These are phyloP conservation scores for Oemleria cerasiformis DNA, from an alignment of 306 rosid genomes.

Conservation along the genomic window DNA sequence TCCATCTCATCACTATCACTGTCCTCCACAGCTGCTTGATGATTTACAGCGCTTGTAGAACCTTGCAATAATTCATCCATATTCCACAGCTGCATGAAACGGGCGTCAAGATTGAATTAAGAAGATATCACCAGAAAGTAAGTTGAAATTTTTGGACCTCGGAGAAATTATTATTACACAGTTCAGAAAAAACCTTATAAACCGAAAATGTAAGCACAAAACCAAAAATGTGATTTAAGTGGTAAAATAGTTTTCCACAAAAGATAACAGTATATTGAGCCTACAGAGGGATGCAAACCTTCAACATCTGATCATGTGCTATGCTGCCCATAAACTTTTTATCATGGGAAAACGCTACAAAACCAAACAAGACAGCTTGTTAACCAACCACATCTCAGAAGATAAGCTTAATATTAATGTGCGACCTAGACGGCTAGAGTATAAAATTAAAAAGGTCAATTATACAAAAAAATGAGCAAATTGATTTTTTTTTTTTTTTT, in stretches of 20 bases:
- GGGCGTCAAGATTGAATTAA: neutral
- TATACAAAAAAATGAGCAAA: too few relatives aligned
- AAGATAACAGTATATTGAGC: neutral
- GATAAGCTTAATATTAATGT: neutral
- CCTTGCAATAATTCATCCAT: constrained; percentile 59
- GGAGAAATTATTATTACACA: neutral
- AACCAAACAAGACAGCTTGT: constrained; percentile 30
- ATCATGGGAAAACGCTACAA: constrained; percentile 75
- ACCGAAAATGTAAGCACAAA: neutral
- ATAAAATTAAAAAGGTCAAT: neutral
- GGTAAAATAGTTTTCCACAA: neutral
- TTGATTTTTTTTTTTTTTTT: too few relatives aligned
- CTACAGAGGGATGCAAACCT: constrained; percentile 41
- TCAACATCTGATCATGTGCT: constrained; percentile 70
- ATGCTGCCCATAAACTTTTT: constrained; percentile 80
- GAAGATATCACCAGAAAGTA: neutral
- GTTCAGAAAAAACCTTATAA: neutral
- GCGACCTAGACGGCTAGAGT: neutral
- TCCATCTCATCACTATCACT: constrained; percentile 62
- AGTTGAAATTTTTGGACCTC: neutral
- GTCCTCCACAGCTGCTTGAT: constrained; percentile 29
- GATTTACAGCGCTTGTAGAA: constrained; percentile 30
- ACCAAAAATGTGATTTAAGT: neutral
- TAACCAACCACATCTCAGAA: neutral
- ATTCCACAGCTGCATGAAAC: constrained; percentile 65